Conservation (phyloP, 768 basidiomycete species). For the Suillus clintonianus region DNA sequence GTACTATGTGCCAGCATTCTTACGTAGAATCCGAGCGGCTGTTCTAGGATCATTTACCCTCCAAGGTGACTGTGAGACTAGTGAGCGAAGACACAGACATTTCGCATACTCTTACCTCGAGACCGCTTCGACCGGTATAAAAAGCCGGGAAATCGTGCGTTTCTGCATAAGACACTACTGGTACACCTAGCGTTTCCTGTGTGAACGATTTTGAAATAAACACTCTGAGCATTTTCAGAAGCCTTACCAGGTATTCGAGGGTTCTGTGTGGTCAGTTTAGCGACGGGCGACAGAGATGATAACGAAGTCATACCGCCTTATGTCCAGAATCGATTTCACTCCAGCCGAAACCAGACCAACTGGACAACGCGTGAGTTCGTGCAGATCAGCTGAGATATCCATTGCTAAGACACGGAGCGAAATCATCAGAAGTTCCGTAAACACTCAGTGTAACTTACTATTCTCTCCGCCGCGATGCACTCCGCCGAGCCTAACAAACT, state of each 20-base stretch:
- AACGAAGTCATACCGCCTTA: slow-evolving; percentile 57
- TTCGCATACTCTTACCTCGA: slow-evolving; percentile 50
- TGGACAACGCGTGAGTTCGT: slow-evolving; percentile 85
- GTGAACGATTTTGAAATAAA: not conserved
- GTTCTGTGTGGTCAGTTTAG: slow-evolving; percentile 48
- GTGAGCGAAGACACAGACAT: not conserved
- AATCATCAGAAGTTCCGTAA: slow-evolving; percentile 3
- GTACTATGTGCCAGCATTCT: slow-evolving; percentile 23
- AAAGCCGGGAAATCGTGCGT: slow-evolving; percentile 93
- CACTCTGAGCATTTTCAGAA: not conserved
- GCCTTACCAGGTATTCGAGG: slow-evolving; percentile 71
- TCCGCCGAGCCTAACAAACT: slow-evolving; percentile 64
- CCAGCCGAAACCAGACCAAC: slow-evolving; percentile 93
- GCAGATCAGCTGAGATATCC: slow-evolving; percentile 94
- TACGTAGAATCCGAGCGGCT: slow-evolving; percentile 79
- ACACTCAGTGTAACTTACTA: slow-evolving; percentile 39
- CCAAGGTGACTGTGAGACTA: slow-evolving; percentile 71
- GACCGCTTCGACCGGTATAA: slow-evolving; percentile 82
- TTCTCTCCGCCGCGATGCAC: slow-evolving; percentile 79
- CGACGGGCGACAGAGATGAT: not conserved
- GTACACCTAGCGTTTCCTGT: slow-evolving; percentile 94
- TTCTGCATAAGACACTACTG: slow-evolving; percentile 77
- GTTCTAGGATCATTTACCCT: slow-evolving; percentile 56
- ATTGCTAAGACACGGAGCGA: slow-evolving; percentile 57
- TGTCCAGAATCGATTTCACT: slow-evolving; percentile 93